Base-by-base conservation (phyloP, 116 monocot species). In the Iris pallida region DNA sequence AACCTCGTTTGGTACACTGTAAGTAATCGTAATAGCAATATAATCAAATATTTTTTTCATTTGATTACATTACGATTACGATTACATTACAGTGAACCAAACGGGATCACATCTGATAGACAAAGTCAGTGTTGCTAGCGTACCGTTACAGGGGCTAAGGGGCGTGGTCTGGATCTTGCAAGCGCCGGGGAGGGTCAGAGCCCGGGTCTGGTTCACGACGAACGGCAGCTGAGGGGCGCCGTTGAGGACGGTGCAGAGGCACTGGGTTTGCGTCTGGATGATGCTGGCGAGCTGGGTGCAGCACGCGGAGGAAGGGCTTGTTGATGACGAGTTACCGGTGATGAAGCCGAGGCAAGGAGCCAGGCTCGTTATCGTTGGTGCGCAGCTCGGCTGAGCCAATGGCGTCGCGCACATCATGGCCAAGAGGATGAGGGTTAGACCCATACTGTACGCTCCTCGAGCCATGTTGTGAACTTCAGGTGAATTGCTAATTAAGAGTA, bases 201-300 rank as follows among this genome's bases (percentile, higher is more conserved):
- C 78, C 18, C 45, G 71, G 7, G 78, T 72, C 20, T 66, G 58
- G 61, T 78, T 67, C 1, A 78, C n/a, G 12, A 47, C 52, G 52
- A 75, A 19, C n/a, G 72, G 71, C 6, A 84, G 49, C 20, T 74
- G 70, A 19, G 73, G 57, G 41, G 55, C 77, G 7, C 79, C 79
- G 6, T 40, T 61, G 16, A 80, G 55, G 44, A 80, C 45, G 0
- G 53, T 44, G 70, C 84, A 84, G 6, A 84, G 73, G 73, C 84
- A 84, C n/a, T 47, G 64, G 1, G 76, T 61, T 53, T 76, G 68
- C 4, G 76, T 59, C 53, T 73, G 61, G 53, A 84, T 68, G 5
- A 84, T 59, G 42, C 12, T 69, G 17, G 68, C 42, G 1, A 84
- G 70, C 70, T 75, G 75, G 7, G 76, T 65, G 72, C 84, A 84